phyloP scores from a whole-genome alignment of 1,284 basidiomycete species.

The Cystobasidiaceae sp. region DNA sequence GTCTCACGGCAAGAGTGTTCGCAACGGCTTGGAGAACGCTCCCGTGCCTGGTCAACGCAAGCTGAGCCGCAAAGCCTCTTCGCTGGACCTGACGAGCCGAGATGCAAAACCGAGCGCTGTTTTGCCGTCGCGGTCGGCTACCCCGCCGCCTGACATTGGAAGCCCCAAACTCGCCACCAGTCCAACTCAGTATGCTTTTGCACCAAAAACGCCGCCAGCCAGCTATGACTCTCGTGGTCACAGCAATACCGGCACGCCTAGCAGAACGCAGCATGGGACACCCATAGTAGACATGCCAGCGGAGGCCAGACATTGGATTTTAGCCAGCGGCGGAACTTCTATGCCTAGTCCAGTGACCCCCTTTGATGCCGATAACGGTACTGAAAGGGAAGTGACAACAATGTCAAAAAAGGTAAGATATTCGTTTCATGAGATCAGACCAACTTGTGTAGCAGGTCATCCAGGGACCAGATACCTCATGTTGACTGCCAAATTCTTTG shows the following conservation, averaged over 20 bases:
- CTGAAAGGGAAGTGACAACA: background rate
- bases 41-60: background rate
- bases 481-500: background rate
- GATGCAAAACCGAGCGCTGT: background rate
- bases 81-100: conserved; percentile 14
- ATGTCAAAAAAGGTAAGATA: conserved; percentile 2
- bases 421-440: background rate
- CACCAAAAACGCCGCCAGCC: conserved; percentile 17
- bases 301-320: conserved; percentile 17
- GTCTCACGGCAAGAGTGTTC: background rate
- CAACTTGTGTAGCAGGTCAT: too few species aligned
- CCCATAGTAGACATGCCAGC: conserved; percentile 26
- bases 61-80: conserved; percentile 16
- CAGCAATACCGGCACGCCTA: background rate
- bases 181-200: conserved; percentile 8
- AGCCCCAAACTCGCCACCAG: background rate
- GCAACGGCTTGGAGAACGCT: background rate
- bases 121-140: conserved; percentile 1
- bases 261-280: background rate
- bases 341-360: conserved; percentile 20
- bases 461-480: background rate
- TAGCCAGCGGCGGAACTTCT: background rate
- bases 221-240: background rate
- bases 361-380: background rate
- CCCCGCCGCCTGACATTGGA: conserved; percentile 4